Evolutionary conservation across 192 early-diverging fungal species (phyloP), one percentile per base, ranked within the genome.

Genomic region (Neocallimastix lanati): DNA sequence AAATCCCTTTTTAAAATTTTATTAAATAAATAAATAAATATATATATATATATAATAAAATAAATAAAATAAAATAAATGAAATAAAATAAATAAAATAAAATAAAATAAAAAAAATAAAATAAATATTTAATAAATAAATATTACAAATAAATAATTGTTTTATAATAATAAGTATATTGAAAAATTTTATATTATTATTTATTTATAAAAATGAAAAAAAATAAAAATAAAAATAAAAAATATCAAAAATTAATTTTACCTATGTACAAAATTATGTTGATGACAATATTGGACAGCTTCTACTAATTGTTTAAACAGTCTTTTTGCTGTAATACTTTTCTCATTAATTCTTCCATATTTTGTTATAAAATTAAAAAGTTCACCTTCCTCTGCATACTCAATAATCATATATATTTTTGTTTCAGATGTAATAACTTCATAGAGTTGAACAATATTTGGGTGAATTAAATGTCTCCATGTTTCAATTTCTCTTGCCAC

Each of bases 241-340:
- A n/a, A n/a, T n/a, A n/a, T n/a, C n/a, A n/a, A n/a, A n/a, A n/a
- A n/a, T n/a, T n/a, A 13, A 58, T 5, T 12, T 76, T 80, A 76
- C 76, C 80, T 29, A 37, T 80, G 80, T n/a, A 67, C 80, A 16
- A 80, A 30, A 67, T 80, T 35, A 12, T 35, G 12, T 28, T 80
- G 4, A 83, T 98, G 97, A 76, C 97, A 79, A 83, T 98, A 96
- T 12, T 86, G 81, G 0, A 99, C 83, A 18, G 92, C 94, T 11
- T 86, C 83, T 5, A 87, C 91, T 13, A 97, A 77, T 84, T 97
- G 93, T 11, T 84, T 83, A 82, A 98, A 95, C 40, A 96, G 84
- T 28, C 76, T 81, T 18, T 84, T 80, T 0, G 89, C 90, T 29
- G 77, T 29, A 0, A n/a, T 12, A 28, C 76, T 78, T 28, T 81